Base-by-base conservation (phyloP, 164 flowering plant species). In the Macadamia tetraphylla region DNA sequence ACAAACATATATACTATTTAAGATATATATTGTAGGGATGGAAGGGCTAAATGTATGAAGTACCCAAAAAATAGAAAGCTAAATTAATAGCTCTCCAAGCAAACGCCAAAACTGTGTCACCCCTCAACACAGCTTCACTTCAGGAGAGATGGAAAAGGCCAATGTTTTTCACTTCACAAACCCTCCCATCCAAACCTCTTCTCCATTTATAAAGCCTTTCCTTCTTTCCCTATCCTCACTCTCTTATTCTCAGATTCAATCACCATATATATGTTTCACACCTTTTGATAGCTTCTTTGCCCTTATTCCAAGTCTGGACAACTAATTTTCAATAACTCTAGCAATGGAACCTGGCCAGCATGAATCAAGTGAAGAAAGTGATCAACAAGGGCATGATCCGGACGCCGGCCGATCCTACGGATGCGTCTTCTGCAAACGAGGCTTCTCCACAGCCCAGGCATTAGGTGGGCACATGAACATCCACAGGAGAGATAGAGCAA, bases 381-480 rank as follows among this genome's bases (percentile, higher is more conserved):
- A 68, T 52, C 51, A 51, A 3, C 69, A 29, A 0, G 79, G 69
- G 30, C 42, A 69, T 6, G 80, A 72, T 10, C 56, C 31, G 0
- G 57, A 64, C 44, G 48, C 65, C 6, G 59, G 74, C 13, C 46
- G 86, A 11, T 80, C 80, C 58, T 86, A 86, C 40, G 81, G 81
- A 69, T 86, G 90, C 56, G 82, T 75, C 66, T 86, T 82, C 58
- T 86, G 90, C 77, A 83, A 81, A 78, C 31, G 85, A 74, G 90
- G 87, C 31, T 84, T 86, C 80, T 77, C 85, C 30, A 84, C 84
- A 0, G 90, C 90, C 5, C 90, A 86, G 52, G 90, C 90, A 59
- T 68, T 86, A 32, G 90, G 90, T 0, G 90, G 90, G 2, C 90
- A 86, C 71, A 86, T 86, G 90, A 86, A 86, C 53, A 84, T 86